Base-by-base conservation (phyloP, 495 filamentous ascomycete species). In the Cetradonia linearis region DNA sequence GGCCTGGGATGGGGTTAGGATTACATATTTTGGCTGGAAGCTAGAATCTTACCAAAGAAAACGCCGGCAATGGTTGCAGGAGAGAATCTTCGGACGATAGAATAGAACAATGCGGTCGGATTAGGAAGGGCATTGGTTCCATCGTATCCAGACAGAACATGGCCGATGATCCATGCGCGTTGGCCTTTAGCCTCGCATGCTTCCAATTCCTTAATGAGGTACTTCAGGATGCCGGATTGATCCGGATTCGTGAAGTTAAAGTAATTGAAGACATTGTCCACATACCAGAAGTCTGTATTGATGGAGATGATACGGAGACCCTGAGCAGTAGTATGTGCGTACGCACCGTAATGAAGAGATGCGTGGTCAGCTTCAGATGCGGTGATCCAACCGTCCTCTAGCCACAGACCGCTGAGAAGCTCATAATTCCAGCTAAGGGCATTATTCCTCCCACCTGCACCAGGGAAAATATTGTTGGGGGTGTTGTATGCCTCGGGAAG, bases 281-380 rank as follows among this genome's bases (percentile, higher is more conserved):
- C 66, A 65, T 80, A 81, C 75, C 77, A 79, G 46, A 80, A 73
- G 64, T 81, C 78, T 52, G 59, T 65, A 62, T 75, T 75, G 53
- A 74, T 62, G 8, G 72, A 72, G 47, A 75, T 73, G 65, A 75
- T 69, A 25, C 65, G 68, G 8, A 74, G 64, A 4, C 70, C 69
- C 18, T 69, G 63, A n/a, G 65, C 65, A 33, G 71, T 71, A 0
- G 67, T 66, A 5, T 71, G 62, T 11, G 71, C 66, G 60, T 75
- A 75, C 47, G 69, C 70, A 31, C 66, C 72, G 61, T 73, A 75
- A 34, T 73, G 70, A 16, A 64, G 62, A 14, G 65, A 57, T 5
- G 72, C 72, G 33, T 73, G 61, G 2, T 66, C 55, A 25, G 67
- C 68, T 30, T 69, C 64, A 13, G 56, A 40, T 23, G 54, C 57